A percentile compares a stretch with the other conserved stretches of the same genome.
Evolutionary conservation across 176 grass and related monocot species (phyloP).

Genomic region (Cenchrus fungigraminus): DNA sequence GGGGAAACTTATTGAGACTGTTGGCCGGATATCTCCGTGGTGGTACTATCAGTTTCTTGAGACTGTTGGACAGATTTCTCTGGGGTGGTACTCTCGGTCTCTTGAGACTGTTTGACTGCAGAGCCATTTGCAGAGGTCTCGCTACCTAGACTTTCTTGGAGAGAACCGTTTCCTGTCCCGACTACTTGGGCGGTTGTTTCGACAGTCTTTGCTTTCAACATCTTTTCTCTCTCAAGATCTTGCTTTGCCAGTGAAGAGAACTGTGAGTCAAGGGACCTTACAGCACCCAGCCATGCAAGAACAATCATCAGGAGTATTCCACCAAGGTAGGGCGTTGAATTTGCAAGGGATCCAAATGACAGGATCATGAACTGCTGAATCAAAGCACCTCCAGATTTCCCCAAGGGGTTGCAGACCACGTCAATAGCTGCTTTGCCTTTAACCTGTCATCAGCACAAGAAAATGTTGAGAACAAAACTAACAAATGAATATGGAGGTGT

Average conservation of each 20-base stretch:
- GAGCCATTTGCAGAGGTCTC: conserved; percentile 53
- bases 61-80: conserved; percentile 54
- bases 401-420: conserved; percentile 98
- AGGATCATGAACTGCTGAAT: conserved; percentile 99
- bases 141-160: conserved; percentile 47
- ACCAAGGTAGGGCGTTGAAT: conserved; percentile 93
- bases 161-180: conserved; percentile 43
- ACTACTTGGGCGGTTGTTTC: conserved; percentile 54
- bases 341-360: conserved; percentile 89
- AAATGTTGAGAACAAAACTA: conserved; percentile 18
- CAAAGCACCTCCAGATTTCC: conserved; percentile 96
- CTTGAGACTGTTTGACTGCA: conserved; percentile 37
- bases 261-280: conserved; percentile 83
- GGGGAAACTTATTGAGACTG: conserved; percentile 38
- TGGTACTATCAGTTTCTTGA: conserved; percentile 50
- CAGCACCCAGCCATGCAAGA: conserved; percentile 80
- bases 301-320: conserved; percentile 96
- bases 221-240: conserved; percentile 76
- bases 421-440: conserved; percentile 99
- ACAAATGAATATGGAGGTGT: not conserved
- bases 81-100: conserved; percentile 53
- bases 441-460: conserved; percentile 57
- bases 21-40: not conserved
- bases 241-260: conserved; percentile 94
- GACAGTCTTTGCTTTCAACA: conserved; percentile 54